These are phyloP conservation scores for Tanacetum coccineum DNA, from an alignment of 129 eudicot genomes.

Conservation along the genomic window DNA sequence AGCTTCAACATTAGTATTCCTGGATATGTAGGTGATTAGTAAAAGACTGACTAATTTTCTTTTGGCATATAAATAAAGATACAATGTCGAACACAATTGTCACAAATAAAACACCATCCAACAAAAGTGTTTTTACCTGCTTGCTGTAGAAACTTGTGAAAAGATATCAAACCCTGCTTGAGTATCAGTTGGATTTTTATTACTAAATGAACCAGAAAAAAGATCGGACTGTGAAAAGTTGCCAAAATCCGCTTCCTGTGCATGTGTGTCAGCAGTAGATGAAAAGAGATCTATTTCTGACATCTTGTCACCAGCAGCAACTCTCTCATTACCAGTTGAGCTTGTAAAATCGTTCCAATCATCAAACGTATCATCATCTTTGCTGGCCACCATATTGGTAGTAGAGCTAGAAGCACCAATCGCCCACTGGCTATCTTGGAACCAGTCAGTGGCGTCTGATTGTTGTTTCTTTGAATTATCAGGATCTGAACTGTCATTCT, in stretches of 20 bases:
- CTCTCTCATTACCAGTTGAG: constrained; percentile 29
- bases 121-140: constrained; percentile 37
- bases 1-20: constrained; percentile 20
- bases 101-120: background rate
- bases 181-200: constrained; percentile 17
- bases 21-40: constrained; percentile 22
- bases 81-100: background rate
- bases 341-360: constrained; percentile 54
- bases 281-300: constrained; percentile 29
- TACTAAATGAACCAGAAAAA: constrained; percentile 35
- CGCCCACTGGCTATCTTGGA: constrained; percentile 43
- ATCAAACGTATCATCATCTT: constrained; percentile 40
- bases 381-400: constrained; percentile 10
- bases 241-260: constrained; percentile 35
- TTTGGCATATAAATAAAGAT: background rate
- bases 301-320: constrained; percentile 23
- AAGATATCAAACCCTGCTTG: constrained; percentile 21
- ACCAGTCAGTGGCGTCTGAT: constrained; percentile 29
- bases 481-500: constrained; percentile 11
- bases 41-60: background rate
- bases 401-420: constrained; percentile 25
- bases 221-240: constrained; percentile 37
- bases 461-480: constrained; percentile 19
- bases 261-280: constrained; percentile 21
- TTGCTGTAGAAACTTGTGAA: constrained; percentile 32